Percentiles rank a stretch among this genome's conserved stretches.
Evolutionary conservation across 306 rosid species (phyloP).

Genomic region (Rosa rugosa): DNA sequence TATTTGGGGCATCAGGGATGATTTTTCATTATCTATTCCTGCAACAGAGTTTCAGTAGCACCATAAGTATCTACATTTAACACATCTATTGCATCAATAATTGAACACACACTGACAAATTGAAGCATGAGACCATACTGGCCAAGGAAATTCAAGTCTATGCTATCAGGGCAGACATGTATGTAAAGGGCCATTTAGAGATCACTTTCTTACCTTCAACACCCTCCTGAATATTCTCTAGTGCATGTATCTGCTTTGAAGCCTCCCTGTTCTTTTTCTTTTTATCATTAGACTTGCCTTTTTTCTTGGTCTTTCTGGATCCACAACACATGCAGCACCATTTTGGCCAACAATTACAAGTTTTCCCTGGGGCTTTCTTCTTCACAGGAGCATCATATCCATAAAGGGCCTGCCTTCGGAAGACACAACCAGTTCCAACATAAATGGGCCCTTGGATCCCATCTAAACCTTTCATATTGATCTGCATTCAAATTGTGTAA

Average conservation of each 20-base stretch:
- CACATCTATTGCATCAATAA: not conserved
- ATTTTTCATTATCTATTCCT: constrained; percentile 75
- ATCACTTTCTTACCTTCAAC: constrained; percentile 58
- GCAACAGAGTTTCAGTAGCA: constrained; percentile 30
- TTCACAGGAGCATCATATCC: constrained; percentile 85
- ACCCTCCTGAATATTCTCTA: constrained; percentile 73
- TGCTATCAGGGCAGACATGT: not conserved
- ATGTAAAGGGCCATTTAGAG: not conserved
- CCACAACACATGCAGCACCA: constrained; percentile 80
- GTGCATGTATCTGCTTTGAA: constrained; percentile 62
- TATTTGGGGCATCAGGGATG: constrained; percentile 61
- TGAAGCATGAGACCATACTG: not conserved
- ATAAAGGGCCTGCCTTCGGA: constrained; percentile 91
- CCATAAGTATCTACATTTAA: not conserved
- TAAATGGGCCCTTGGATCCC: constrained; percentile 97
- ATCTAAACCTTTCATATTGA: constrained; percentile 94
- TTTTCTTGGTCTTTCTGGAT: constrained; percentile 65
- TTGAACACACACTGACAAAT: not conserved
- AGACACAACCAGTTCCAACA: constrained; percentile 94
- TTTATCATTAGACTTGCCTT: constrained; percentile 45
- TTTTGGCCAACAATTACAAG: constrained; percentile 87
- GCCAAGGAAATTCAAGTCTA: constrained; percentile 6
- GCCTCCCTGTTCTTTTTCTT: constrained; percentile 63
- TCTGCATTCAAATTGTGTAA: constrained; percentile 36
- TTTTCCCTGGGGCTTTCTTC: constrained; percentile 71